These are phyloP conservation scores for Mangifera indica DNA, from an alignment of 345 rosid genomes.

Conservation along the genomic window DNA sequence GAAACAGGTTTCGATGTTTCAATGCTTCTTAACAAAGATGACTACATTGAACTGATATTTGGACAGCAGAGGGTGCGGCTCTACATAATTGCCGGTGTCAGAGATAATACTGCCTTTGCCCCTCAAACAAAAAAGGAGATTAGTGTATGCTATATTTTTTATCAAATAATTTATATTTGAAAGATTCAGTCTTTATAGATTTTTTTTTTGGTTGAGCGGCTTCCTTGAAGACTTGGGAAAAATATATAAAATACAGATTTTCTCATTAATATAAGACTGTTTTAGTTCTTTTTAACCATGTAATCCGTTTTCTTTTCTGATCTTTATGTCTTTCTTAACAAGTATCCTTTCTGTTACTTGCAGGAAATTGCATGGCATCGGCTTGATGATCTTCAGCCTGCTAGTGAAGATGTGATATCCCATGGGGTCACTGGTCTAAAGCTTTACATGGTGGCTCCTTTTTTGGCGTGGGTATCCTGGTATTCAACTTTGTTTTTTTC, in stretches of 20 bases:
- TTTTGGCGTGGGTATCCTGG: slow-evolving; percentile 64
- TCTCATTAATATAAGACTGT: background rate
- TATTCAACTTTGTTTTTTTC: background rate
- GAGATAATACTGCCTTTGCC: slow-evolving; percentile 87
- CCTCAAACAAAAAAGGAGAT: slow-evolving; percentile 98
- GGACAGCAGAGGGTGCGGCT: slow-evolving; percentile 97
- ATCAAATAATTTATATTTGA: background rate
- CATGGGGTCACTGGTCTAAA: slow-evolving; percentile 82
- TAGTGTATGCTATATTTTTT: slow-evolving; percentile 62
- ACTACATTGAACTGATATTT: slow-evolving; percentile 75
- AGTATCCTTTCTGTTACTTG: slow-evolving; percentile 22
- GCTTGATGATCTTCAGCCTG: slow-evolving; percentile 82
- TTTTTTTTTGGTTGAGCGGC: background rate
- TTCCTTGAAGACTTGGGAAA: background rate
- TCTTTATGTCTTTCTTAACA: background rate
- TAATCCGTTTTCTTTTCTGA: background rate
- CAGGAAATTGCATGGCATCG: slow-evolving; percentile 98
- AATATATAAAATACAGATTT: background rate
- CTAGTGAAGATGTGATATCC: slow-evolving; percentile 74
- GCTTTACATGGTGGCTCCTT: slow-evolving; percentile 97
- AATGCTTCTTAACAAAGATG: slow-evolving; percentile 74
- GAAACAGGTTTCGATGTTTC: slow-evolving; percentile 96
- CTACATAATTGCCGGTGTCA: slow-evolving; percentile 87
- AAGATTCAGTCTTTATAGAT: background rate
- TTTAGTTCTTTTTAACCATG: background rate